Conservation (phyloP, 2,329 filamentous ascomycete genomes). For the Chaetomium sp. region DNA sequence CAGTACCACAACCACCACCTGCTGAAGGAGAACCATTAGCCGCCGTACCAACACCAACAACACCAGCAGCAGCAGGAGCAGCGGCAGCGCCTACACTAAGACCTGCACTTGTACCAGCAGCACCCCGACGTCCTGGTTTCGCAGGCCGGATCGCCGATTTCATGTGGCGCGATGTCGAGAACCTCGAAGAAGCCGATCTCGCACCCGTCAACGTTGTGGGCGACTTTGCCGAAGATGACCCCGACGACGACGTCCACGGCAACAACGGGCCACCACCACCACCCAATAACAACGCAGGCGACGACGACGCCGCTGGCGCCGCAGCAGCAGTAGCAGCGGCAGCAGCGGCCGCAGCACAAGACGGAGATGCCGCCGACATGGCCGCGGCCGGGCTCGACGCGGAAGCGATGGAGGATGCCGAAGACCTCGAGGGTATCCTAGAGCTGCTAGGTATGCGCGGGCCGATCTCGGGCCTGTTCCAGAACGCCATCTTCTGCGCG, state of each 20-base stretch:
- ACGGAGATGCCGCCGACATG: conserved; percentile 56
- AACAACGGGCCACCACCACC: conserved; percentile 4
- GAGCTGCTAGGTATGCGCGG: conserved; percentile 96
- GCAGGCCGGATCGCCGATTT: conserved; percentile 47
- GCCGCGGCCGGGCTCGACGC: conserved; percentile 59
- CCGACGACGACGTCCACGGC: conserved; percentile 23
- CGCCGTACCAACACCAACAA: no score
- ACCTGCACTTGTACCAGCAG: no score
- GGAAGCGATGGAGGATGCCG: conserved; percentile 74
- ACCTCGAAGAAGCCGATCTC: conserved; percentile 49
- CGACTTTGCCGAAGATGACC: conserved; percentile 31
- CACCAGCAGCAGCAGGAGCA: no score
- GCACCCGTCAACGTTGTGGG: conserved; percentile 37
- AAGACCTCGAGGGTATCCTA: conserved; percentile 93
- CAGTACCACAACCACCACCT: no score
- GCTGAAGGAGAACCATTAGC: no score
- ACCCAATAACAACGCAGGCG: no score
- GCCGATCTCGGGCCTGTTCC: conserved; percentile 79
- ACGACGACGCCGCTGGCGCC: no score
- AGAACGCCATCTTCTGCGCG: conserved; percentile 91
- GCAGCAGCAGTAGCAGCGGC: no score
- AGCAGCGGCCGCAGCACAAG: conserved; percentile 34
- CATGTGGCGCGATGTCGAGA: conserved; percentile 55
- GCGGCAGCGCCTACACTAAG: no score
- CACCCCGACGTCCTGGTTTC: conserved; percentile 28